Evolutionary conservation across 1,284 basidiomycete species (phyloP).

Genomic region (Fistulinella cinereoalba): DNA sequence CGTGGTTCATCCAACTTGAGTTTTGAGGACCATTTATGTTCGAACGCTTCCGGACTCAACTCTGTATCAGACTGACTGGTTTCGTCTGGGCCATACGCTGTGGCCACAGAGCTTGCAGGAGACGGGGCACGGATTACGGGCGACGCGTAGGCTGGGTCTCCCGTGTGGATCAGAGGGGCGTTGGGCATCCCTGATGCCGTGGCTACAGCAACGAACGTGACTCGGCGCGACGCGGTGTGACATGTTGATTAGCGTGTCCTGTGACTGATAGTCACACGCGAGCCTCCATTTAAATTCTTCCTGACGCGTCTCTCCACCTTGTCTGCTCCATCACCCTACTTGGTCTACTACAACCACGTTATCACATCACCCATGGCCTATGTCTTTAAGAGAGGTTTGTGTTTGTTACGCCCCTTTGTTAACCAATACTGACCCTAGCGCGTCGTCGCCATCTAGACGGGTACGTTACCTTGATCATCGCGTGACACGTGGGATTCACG

Average conservation of each 20-base stretch:
- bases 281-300: constrained; percentile 28
- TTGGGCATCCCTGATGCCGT: constrained; percentile 23
- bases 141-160: constrained; percentile 54
- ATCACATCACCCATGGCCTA: constrained; percentile 48
- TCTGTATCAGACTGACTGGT: constrained; percentile 56
- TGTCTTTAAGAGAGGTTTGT: constrained; percentile 74
- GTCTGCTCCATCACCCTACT: constrained; percentile 32
- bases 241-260: constrained; percentile 30
- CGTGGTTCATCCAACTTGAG: constrained; percentile 32
- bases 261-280: constrained; percentile 32
- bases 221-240: constrained; percentile 30
- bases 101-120: constrained; percentile 69
- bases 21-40: constrained; percentile 48
- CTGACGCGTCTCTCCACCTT: constrained; percentile 30
- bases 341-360: constrained; percentile 4
- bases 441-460: constrained; percentile 48
- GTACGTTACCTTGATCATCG: constrained; percentile 45
- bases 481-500: constrained; percentile 24
- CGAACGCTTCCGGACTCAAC: constrained; percentile 49
- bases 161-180: constrained; percentile 30
- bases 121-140: constrained; percentile 66
- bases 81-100: constrained; percentile 59
- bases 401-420: neutral
- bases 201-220: neutral
- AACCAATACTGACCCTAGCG: constrained; percentile 10